phyloP scores from a whole-genome alignment of 1,139 yeast genomes.

The Blastobotrys persicus region DNA sequence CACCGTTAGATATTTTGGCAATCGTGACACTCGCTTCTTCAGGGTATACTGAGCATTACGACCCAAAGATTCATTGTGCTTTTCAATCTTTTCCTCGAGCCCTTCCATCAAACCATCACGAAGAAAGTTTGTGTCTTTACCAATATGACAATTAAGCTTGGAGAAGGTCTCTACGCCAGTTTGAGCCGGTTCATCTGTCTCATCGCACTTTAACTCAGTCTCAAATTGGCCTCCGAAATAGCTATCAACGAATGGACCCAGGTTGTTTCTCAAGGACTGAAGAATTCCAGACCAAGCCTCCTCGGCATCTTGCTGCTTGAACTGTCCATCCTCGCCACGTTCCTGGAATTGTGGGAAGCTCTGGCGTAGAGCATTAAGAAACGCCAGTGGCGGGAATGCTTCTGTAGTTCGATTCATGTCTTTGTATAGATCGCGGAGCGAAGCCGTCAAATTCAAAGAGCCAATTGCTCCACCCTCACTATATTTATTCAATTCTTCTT shows the following conservation, averaged over 20 bases:
- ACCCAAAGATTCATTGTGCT: conserved; percentile 67
- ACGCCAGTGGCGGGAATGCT: conserved; percentile 51
- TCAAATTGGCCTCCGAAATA: conserved; percentile 65
- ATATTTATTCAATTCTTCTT: conserved; percentile 32
- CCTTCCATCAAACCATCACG: conserved; percentile 81
- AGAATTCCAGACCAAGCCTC: conserved; percentile 86
- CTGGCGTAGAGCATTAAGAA: conserved; percentile 47
- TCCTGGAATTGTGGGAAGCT: conserved; percentile 89
- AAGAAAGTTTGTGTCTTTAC: conserved; percentile 78
- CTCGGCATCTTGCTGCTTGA: conserved; percentile 97
- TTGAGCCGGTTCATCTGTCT: conserved; percentile 53
- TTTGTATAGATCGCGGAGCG: conserved; percentile 35
- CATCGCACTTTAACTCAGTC: conserved; percentile 57
- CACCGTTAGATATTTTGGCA: conserved; percentile 86
- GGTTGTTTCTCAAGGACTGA: conserved; percentile 43
- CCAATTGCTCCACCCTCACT: conserved; percentile 19
- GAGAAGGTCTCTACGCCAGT: conserved; percentile 54
- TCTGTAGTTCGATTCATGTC: conserved; percentile 34
- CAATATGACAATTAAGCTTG: conserved; percentile 87
- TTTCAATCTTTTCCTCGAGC: conserved; percentile 72
- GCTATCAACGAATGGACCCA: conserved; percentile 45
- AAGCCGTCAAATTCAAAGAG: conserved; percentile 29
- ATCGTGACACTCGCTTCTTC: conserved; percentile 64
- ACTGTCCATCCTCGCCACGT: conserved; percentile 59
- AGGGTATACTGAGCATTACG: conserved; percentile 70